These are phyloP conservation scores for Tetratostichococcus sp. DNA, from an alignment of 139 green algal genomes.

Conservation along the genomic window DNA sequence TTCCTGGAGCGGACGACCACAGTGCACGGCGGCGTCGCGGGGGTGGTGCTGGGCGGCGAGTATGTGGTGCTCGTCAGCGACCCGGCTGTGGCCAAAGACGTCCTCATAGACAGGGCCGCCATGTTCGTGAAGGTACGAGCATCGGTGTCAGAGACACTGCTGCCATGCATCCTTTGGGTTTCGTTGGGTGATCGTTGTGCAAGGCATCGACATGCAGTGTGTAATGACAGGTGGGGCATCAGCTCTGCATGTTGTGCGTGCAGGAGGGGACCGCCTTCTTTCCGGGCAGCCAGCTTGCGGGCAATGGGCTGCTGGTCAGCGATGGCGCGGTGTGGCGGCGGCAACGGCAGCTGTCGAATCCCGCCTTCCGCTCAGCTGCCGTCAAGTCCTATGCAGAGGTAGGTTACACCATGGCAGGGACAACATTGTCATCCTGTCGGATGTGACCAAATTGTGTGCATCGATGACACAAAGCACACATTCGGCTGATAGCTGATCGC, in stretches of 20 bases:
- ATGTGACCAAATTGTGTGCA: too few species aligned
- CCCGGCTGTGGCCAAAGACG: constrained; percentile 20
- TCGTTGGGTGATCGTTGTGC: too few species aligned
- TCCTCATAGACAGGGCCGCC: constrained; percentile 31
- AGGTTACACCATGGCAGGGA: too few species aligned
- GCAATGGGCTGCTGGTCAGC: constrained; percentile 75
- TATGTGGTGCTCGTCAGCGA: constrained; percentile 69
- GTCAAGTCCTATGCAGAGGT: constrained; percentile 52
- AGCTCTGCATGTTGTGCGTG: too few species aligned
- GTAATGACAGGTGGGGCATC: too few species aligned
- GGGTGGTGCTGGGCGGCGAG: constrained; percentile 74
- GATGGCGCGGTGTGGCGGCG: constrained; percentile 77
- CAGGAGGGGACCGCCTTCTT: constrained; percentile 89
- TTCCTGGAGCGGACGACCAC: constrained; percentile 41
- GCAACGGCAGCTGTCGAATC: constrained; percentile 78
- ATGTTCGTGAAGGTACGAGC: constrained; percentile 29
- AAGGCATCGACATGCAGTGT: constrained; percentile 28
- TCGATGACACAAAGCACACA: constrained; percentile 32
- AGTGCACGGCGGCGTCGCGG: constrained; percentile 54
- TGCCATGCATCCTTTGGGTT: too few species aligned
- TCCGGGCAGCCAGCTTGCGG: constrained; percentile 71
- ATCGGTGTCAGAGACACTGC: background rate
- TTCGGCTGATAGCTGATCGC: constrained; percentile 96
- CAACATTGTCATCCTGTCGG: too few species aligned
- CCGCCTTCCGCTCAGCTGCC: constrained; percentile 71